Percentiles rank a stretch among this genome's conserved stretches.
Evolutionary conservation across 768 basidiomycete genomes (phyloP).

Genomic region (Favolaschia claudopus): DNA sequence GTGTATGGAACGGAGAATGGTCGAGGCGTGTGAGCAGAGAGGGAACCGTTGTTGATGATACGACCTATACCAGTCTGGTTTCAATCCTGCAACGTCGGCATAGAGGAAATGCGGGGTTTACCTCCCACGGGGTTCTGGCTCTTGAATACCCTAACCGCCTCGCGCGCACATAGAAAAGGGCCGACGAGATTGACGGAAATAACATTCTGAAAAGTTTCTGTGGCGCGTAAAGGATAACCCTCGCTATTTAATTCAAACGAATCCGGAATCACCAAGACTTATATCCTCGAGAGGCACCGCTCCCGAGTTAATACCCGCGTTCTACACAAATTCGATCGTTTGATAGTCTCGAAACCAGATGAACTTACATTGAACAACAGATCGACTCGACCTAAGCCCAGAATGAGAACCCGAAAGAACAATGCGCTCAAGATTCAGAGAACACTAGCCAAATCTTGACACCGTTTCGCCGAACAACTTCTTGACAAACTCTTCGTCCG

Average conservation of each 20-base stretch:
- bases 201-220: slow-evolving; percentile 65
- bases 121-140: slow-evolving; percentile 76
- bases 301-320: slow-evolving; percentile 70
- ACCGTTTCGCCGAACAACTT: slow-evolving; percentile 62
- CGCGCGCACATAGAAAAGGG: slow-evolving; percentile 78
- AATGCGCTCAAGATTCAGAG: slow-evolving; percentile 4
- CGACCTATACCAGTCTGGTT: slow-evolving; percentile 50
- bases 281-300: slow-evolving; percentile 65
- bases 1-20: slow-evolving; percentile 73
- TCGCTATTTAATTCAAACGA: no score
- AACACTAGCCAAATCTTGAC: slow-evolving; percentile 59
- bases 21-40: slow-evolving; percentile 76
- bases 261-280: slow-evolving; percentile 48
- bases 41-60: slow-evolving; percentile 89
- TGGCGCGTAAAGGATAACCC: no score
- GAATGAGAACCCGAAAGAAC: slow-evolving; percentile 1
- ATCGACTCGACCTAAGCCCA: slow-evolving; percentile 64
- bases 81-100: neutral
- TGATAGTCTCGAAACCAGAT: neutral
- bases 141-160: slow-evolving; percentile 80
- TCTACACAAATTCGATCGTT: slow-evolving; percentile 51
- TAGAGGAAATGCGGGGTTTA: slow-evolving; percentile 30
- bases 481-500: slow-evolving; percentile 68
- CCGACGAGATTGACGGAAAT: slow-evolving; percentile 77
- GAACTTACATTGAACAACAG: slow-evolving; percentile 78